Evolutionary conservation across 768 basidiomycete species (phyloP), one percentile per base, ranked within the genome.

Genomic region (Termitomyces sp.): DNA sequence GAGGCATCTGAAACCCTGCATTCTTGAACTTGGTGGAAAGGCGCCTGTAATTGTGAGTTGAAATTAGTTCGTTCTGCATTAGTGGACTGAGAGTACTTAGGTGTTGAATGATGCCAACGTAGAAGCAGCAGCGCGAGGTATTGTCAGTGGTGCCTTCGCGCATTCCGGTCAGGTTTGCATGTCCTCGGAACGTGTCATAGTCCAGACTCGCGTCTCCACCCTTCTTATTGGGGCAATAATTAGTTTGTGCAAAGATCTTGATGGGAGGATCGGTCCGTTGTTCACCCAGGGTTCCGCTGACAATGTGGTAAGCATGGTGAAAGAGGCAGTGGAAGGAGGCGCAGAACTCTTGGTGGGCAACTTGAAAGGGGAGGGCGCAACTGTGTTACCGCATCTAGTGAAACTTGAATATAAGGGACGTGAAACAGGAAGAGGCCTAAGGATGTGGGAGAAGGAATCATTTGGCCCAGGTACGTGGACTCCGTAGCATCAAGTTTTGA

Each of bases 131-230:
- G 81, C 85, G 0, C 78, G 78, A 55, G 75, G 73, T 2, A 77
- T 83, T 48, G 73, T 73, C 0, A 73, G 61, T 32, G 77, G 77
- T 18, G 73, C 80, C 3, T 71, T 82, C 63, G 52, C 74, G 0
- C 71, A 79, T 64, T 80, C 79, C 13, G 82, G 83, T 0, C 81
- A 84, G 68, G 73, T 83, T 44, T 84, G 82, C 69, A 82, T 84
- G 79, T 81, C 82, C 1, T 78, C 81, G 8, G 81, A 82, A 62
- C 78, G 82, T 7, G 77, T 83, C n/a, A 79, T 84, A 45, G 78
- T 77, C 32, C 80, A 82, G 60, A 68, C 74, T 18, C 70, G 65
- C 8, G 68, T 76, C 13, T 72, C 77, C 10, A 67, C 73, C 0
- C 56, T 56, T 1, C 71, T 83, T 13, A 64, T 77, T 13, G 55